Conservation (phyloP, 1,139 yeast species). For the Saccharomyces hybrid region DNA sequence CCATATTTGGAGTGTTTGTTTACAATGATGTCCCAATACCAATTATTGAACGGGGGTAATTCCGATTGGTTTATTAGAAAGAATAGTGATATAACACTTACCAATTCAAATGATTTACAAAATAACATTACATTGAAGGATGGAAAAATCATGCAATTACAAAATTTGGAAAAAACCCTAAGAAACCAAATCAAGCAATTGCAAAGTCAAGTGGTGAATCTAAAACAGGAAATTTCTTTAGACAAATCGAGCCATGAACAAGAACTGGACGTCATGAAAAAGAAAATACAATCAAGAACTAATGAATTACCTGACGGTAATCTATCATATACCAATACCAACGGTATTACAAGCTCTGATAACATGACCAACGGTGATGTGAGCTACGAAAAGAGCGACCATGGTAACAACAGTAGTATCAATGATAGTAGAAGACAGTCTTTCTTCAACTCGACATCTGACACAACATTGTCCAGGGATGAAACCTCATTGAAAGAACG, state of each 20-base stretch:
- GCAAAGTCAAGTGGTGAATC: background rate
- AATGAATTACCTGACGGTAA: background rate
- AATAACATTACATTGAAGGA: background rate
- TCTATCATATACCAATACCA: background rate
- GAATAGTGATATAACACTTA: slow-evolving; percentile 18
- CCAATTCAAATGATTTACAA: background rate
- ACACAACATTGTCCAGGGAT: background rate
- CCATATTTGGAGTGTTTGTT: slow-evolving; percentile 84
- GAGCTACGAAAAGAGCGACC: background rate
- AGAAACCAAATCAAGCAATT: background rate
- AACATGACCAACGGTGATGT: background rate
- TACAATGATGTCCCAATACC: slow-evolving; percentile 64
- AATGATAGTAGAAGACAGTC: slow-evolving; percentile 1
- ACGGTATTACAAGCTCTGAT: background rate
- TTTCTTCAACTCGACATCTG: background rate
- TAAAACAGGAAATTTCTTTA: background rate
- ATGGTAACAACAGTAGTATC: background rate
- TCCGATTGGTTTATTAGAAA: slow-evolving; percentile 36
- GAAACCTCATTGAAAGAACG: slow-evolving; percentile 18
- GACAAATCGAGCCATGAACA: background rate
- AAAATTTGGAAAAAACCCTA: background rate
- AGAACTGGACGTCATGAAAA: background rate
- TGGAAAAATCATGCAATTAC: background rate
- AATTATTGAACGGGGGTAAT: slow-evolving; percentile 40
- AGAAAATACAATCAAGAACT: background rate